These are phyloP conservation scores for Sclerospora graminicola DNA, from an alignment of 352 stramenopile genomes.

Conservation along the genomic window DNA sequence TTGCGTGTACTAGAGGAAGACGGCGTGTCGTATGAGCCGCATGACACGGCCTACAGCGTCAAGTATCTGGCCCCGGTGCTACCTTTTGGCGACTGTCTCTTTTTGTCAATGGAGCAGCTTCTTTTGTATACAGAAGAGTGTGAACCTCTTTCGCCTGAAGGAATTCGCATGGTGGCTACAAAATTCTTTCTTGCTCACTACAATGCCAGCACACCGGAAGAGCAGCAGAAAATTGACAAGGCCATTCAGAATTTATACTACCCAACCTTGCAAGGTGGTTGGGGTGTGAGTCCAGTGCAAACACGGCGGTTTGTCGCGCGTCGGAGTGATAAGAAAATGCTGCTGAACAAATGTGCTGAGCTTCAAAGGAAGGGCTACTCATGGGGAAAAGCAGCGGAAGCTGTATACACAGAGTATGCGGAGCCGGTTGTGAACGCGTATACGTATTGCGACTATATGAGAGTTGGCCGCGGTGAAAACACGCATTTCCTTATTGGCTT, in stretches of 20 bases:
- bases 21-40: slow-evolving; percentile 73
- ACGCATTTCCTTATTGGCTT: slow-evolving; percentile 69
- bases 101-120: slow-evolving; percentile 82
- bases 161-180: slow-evolving; percentile 61
- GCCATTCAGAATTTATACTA: slow-evolving; percentile 83
- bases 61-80: slow-evolving; percentile 79
- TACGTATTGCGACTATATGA: slow-evolving; percentile 84
- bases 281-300: slow-evolving; percentile 76
- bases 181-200: slow-evolving; percentile 77
- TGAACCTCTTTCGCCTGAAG: slow-evolving; percentile 52
- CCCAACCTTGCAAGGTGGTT: slow-evolving; percentile 67
- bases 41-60: slow-evolving; percentile 83
- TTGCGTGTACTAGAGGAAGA: slow-evolving; percentile 75
- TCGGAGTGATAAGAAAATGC: slow-evolving; percentile 54
- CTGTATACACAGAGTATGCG: slow-evolving; percentile 67
- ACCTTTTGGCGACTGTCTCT: slow-evolving; percentile 80
- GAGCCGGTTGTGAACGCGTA: slow-evolving; percentile 58
- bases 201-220: slow-evolving; percentile 35
- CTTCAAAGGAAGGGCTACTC: slow-evolving; percentile 74
- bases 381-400: slow-evolving; percentile 62
- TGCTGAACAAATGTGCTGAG: slow-evolving; percentile 68
- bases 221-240: slow-evolving; percentile 70
- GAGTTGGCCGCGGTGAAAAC: slow-evolving; percentile 61
- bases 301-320: slow-evolving; percentile 68
- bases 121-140: slow-evolving; percentile 80